Base-by-base conservation (phyloP, 139 green algal species). In the Tetradesmus lagerheimii region DNA sequence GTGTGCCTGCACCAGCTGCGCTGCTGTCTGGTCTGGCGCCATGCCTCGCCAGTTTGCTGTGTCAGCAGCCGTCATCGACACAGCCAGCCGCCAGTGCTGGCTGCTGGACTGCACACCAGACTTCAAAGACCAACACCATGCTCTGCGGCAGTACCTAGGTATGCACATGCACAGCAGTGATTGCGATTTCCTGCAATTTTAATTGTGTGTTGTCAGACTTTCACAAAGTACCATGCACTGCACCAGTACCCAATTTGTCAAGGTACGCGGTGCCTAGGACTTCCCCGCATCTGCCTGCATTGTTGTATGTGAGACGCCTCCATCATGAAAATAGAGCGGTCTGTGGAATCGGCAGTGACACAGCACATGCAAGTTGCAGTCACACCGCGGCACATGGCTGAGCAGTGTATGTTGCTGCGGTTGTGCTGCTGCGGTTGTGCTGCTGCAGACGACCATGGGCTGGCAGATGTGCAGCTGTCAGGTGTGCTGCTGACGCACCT, bases 401-500 rank as follows among this genome's bases (percentile, higher is more conserved):
- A n/a, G n/a, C n/a, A n/a, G n/a, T n/a, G n/a, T n/a, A n/a, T n/a
- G n/a, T n/a, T n/a, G n/a, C n/a, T n/a, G n/a, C n/a, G n/a, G n/a
- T n/a, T n/a, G n/a, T n/a, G n/a, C n/a, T n/a, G n/a, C n/a, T n/a
- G n/a, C n/a, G n/a, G n/a, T 50, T 50, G 43, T 43, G 43, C 41
- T 71, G 43, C 78, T 89, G 85, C 67, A 89, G 90, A 18, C 25
- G 9, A 23, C 11, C 27, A 34, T 37, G 41, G 78, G 37, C 20
- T 67, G 39, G 2, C 20, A 11, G n/a, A 75, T 14, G 37, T 74
- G 41, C 67, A 91, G 86, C 57, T 93, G 47, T 6, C 34, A 29
- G 90, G 90, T 45, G 80, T 93, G n/a, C 81, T 93, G 74, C 86
- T 93, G 35, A 93, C 90, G 16, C 90, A 93, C 90, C 66, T 93